A percentile compares a stretch with the other conserved stretches of the same genome.
These are phyloP conservation scores for Kuraishia capsulata DNA, from an alignment of 805 yeast genomes.

Conservation along the genomic window DNA sequence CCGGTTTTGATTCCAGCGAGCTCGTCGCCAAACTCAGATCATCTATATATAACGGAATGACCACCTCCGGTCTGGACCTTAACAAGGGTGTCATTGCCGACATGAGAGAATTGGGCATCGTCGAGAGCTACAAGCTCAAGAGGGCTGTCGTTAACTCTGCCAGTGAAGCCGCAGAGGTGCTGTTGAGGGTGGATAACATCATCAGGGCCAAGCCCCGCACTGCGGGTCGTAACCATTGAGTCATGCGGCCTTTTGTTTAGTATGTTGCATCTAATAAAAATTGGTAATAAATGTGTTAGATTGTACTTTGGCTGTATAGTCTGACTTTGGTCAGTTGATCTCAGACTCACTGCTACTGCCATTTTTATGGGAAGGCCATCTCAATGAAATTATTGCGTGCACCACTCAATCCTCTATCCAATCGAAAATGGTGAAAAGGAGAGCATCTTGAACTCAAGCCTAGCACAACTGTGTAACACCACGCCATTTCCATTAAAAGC, in stretches of 20 bases:
- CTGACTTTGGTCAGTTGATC: too few species aligned
- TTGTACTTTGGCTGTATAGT: too few species aligned
- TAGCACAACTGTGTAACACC: too few species aligned
- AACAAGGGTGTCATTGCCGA: conserved; percentile 81
- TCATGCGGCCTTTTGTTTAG: neutral
- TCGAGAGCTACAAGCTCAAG: conserved; percentile 88
- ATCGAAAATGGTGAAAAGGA: neutral
- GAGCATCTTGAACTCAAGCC: too few species aligned
- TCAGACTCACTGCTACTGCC: too few species aligned
- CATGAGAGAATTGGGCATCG: conserved; percentile 88
- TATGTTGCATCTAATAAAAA: too few species aligned
- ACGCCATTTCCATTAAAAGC: too few species aligned
- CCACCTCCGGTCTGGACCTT: conserved; percentile 86
- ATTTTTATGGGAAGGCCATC: too few species aligned
- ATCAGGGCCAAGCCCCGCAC: conserved; percentile 97
- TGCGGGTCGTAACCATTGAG: conserved; percentile 60
- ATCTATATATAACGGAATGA: conserved; percentile 83
- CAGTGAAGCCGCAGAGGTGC: conserved; percentile 95
- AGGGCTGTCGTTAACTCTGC: conserved; percentile 92
- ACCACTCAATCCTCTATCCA: neutral
- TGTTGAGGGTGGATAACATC: conserved; percentile 92
- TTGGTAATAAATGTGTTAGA: too few species aligned
- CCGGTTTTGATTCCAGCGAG: conserved; percentile 93
- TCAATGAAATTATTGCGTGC: too few species aligned
- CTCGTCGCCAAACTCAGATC: conserved; percentile 85